Evolutionary conservation across 805 yeast genomes (phyloP), one percentile per base, ranked within the genome.

Genomic region (Ogataea siamensis): DNA sequence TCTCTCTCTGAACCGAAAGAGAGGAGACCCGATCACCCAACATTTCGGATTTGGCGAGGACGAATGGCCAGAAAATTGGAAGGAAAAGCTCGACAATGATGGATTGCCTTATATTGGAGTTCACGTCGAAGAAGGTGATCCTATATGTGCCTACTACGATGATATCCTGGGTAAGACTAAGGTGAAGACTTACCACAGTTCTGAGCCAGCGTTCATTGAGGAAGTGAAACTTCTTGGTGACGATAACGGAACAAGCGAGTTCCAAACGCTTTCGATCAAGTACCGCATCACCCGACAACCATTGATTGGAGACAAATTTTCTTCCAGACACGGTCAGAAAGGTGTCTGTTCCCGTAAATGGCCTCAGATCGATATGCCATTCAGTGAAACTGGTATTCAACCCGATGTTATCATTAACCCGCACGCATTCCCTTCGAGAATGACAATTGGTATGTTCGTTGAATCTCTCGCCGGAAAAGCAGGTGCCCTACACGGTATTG

Each of bases 391-490:
- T 22, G 99, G 99, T 55, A 91, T 93, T 45, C 96, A 86, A 63
- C 99, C 99, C 2, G 99, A 93, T 67, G 84, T 93, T 52, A 93
- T 93, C 58, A 93, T 93, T 58, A 93, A 93, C 63, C 99, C 99
- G 3, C 99, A 91, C 63, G 99, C 98, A 50, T 93, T 91, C 91
- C 99, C 99, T 53, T 91, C 98, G 33, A 93, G 99, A 73, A 93
- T 93, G 99, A 93, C 99, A 9, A 91, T 93, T 65, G 99, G 99
- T 71, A 93, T 93, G 98, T 93, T 93, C 67, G 97, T 93, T 33
- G 99, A 93, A 67, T 84, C 95, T 37, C 67, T 93, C 40, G 98
- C 99, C n/a, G 99, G 99, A 58, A 93, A 93, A 65, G 93, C 98
- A 5, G 99, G 99, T 62, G 96, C 96, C 5, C 68, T 93, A 55